A percentile compares a stretch with the other conserved stretches of the same genome.
These are phyloP conservation scores for Hemisphaericaspora subhashii DNA, from an alignment of 1,139 yeast genomes.

Conservation along the genomic window DNA sequence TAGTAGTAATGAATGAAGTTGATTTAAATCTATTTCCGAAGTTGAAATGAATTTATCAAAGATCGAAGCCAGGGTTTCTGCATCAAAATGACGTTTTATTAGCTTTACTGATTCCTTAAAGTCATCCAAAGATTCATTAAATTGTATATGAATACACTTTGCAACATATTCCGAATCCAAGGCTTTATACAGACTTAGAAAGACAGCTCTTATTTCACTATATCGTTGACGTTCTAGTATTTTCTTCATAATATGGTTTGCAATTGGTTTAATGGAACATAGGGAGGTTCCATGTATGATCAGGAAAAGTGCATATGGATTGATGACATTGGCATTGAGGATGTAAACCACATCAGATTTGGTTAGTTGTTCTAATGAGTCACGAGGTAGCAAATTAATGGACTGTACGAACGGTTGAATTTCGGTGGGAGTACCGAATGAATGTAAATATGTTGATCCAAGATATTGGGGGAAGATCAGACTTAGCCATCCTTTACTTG, in stretches of 20 bases:
- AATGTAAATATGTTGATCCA: conserved; percentile 1
- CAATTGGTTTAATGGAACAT: conserved; percentile 1
- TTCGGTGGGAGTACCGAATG: background rate
- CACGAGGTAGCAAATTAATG: background rate
- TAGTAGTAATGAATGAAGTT: background rate
- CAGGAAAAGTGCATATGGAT: conserved; percentile 2
- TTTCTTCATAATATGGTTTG: conserved; percentile 1
- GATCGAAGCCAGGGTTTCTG: background rate
- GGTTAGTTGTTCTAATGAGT: background rate
- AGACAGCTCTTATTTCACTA: background rate
- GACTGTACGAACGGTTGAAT: conserved; percentile 1
- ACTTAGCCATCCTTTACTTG: conserved; percentile 11
- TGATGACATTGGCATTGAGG: conserved; percentile 1
- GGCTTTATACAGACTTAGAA: background rate
- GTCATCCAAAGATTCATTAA: conserved; percentile 1
- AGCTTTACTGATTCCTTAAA: background rate
- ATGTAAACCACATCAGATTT: conserved; percentile 3
- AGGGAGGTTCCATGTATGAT: background rate
- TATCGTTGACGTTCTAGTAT: background rate
- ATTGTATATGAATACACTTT: background rate
- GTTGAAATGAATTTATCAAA: background rate
- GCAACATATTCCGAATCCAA: background rate
- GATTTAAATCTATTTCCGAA: background rate
- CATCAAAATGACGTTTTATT: background rate
- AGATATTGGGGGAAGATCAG: conserved; percentile 5